Conservation (phyloP, 495 filamentous ascomycete species). For the Podospora appendiculata region DNA sequence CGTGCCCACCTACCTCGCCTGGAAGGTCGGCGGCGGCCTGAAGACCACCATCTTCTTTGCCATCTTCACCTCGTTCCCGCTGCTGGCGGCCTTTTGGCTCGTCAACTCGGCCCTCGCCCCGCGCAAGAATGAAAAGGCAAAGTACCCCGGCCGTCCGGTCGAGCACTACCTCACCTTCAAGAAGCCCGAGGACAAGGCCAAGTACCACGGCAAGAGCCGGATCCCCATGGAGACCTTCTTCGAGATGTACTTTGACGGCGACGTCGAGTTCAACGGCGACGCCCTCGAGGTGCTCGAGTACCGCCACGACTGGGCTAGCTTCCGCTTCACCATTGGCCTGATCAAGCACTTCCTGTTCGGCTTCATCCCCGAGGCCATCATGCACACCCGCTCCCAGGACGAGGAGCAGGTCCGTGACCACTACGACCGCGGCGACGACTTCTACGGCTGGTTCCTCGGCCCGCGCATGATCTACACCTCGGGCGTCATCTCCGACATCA, state of each 20-base stretch:
- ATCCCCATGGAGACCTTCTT: conserved; percentile 84
- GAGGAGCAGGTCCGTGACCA: conserved; percentile 84
- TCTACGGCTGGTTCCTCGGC: conserved; percentile 84
- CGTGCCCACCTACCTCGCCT: conserved; percentile 60
- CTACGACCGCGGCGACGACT: conserved; percentile 84
- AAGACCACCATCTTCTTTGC: conserved; percentile 67
- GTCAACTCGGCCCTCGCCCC: conserved; percentile 56
- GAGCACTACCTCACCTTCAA: conserved; percentile 84
- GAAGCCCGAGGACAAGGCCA: conserved; percentile 59
- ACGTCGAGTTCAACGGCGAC: conserved; percentile 83
- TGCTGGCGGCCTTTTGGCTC: conserved; percentile 68
- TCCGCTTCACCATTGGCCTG: conserved; percentile 65
- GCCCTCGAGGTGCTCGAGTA: conserved; percentile 72
- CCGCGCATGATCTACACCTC: conserved; percentile 89
- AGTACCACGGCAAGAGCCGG: conserved; percentile 69
- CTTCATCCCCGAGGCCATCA: conserved; percentile 67
- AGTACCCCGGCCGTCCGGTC: conserved; percentile 65
- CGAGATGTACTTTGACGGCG: conserved; percentile 82
- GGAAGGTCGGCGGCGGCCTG: conserved; percentile 61
- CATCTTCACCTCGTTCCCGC: conserved; percentile 54
- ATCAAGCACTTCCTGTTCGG: conserved; percentile 39
- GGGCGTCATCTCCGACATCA: conserved; percentile 70
- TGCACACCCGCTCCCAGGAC: conserved; percentile 74
- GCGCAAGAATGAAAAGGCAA: conserved; percentile 72
- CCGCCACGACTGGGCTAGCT: conserved; percentile 82